Base-by-base conservation (phyloP, 495 filamentous ascomycete genomes). In the Neurospora discreta region DNA sequence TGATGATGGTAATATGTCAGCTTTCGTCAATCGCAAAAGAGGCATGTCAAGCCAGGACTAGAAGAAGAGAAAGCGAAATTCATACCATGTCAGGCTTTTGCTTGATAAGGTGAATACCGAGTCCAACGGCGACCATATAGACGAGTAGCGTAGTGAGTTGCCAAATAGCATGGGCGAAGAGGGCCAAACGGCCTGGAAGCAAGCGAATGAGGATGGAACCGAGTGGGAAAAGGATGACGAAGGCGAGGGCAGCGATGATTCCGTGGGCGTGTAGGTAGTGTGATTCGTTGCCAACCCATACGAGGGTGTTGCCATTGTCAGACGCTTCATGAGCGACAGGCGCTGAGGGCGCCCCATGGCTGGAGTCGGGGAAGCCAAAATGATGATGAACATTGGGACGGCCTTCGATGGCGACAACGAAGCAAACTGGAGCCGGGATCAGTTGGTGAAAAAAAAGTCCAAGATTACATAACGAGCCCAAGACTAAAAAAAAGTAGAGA, bases 71-170 rank as follows among this genome's bases (percentile, higher is more conserved):
- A n/a, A 52, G 40, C 13, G 39, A 70, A 8, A 71, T 8, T 33
- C 10, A 46, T 30, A 77, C 76, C 74, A 78, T 33, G 6, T 74
- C 73, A 9, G 73, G 77, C 3, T 76, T 70, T 39, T 69, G 77
- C 15, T 80, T 84, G 75, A 80, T 85, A 70, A 77, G 82, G 39
- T 79, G 80, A 15, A 93, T 81, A 6, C 91, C 91, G n/a, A 92
- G 42, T 5, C 82, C 89, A 10, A 88, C 81, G 2, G 87, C 91
- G 5, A 84, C 82, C 18, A 90, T 72, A 5, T 83, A 85, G 0
- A 89, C 68, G 8, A 79, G 42, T 36, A 87, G 80, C 11, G 87
- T 83, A 2, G 90, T 71, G 1, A 85, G 18, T 77, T 93, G 91
- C n/a, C 87, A 75, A 0, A 74, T 68, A 4, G 80, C 88, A 78